phyloP scores from a whole-genome alignment of 2,329 filamentous ascomycete genomes.

The Penicillium digitatum region DNA sequence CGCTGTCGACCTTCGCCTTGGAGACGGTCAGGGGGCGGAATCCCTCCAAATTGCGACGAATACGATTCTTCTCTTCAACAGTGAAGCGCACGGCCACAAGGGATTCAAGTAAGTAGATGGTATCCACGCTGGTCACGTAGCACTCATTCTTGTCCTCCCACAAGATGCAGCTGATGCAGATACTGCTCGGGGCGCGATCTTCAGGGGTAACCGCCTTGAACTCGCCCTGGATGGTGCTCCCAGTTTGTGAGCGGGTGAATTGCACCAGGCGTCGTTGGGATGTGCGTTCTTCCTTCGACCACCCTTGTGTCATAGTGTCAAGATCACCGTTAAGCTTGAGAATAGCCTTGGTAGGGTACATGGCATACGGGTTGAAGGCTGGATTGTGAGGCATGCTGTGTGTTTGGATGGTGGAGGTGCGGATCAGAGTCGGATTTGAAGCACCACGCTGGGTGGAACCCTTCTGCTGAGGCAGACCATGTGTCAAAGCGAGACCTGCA shows the following conservation, averaged over 20 bases:
- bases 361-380: slow-evolving; percentile 70
- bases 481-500: slow-evolving; percentile 41
- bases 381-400: slow-evolving; percentile 47
- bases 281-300: slow-evolving; percentile 76
- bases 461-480: slow-evolving; percentile 36
- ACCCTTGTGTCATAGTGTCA: slow-evolving; percentile 74
- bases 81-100: slow-evolving; percentile 83
- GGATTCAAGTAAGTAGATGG: slow-evolving; percentile 89
- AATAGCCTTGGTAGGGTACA: slow-evolving; percentile 78
- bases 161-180: slow-evolving; percentile 95
- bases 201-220: slow-evolving; percentile 77
- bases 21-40: slow-evolving; percentile 91
- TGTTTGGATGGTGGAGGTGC: slow-evolving; percentile 63
- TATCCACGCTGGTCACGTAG: slow-evolving; percentile 94
- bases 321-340: slow-evolving; percentile 84
- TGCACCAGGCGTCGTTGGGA: slow-evolving; percentile 79
- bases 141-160: slow-evolving; percentile 90
- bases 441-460: slow-evolving; percentile 44
- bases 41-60: slow-evolving; percentile 89
- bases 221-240: slow-evolving; percentile 73
- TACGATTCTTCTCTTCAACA: slow-evolving; percentile 97
- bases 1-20: slow-evolving; percentile 85
- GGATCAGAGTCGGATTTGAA: slow-evolving; percentile 59
- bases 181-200: slow-evolving; percentile 75
- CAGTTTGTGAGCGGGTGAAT: slow-evolving; percentile 77